These are phyloP conservation scores for Tetrapisispora fleetii DNA, from an alignment of 805 yeast species.

Conservation along the genomic window DNA sequence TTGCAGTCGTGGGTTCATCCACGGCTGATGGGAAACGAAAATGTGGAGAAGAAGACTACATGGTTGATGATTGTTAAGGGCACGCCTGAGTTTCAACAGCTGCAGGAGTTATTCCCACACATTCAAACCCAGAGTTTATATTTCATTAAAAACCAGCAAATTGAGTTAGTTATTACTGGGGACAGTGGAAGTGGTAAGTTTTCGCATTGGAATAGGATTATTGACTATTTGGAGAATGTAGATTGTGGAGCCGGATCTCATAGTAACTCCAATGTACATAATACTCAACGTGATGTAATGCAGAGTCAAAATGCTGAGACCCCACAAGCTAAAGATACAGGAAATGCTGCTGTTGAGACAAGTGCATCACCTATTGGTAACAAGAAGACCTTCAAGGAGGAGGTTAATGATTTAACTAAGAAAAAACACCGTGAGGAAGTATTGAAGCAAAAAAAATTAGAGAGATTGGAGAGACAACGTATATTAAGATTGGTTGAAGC, in stretches of 20 bases:
- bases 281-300: too few species aligned
- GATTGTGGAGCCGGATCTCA: background rate
- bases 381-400: slow-evolving; percentile 12
- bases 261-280: background rate
- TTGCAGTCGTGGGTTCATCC: slow-evolving; percentile 9
- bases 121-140: slow-evolving; percentile 46
- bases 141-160: slow-evolving; percentile 39
- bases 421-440: slow-evolving; percentile 27
- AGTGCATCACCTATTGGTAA: background rate
- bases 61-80: slow-evolving; percentile 34
- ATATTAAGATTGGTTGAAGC: slow-evolving; percentile 37
- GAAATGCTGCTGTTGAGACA: too few species aligned
- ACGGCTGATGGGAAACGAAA: slow-evolving; percentile 5
- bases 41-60: slow-evolving; percentile 16
- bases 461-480: slow-evolving; percentile 44
- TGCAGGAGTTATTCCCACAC: slow-evolving; percentile 47
- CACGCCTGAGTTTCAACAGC: slow-evolving; percentile 36
- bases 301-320: background rate
- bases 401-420: slow-evolving; percentile 20
- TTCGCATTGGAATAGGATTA: slow-evolving; percentile 4
- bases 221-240: slow-evolving; percentile 1
- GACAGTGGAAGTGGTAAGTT: slow-evolving; percentile 3
- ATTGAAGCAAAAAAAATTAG: slow-evolving; percentile 22
- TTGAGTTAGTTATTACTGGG: slow-evolving; percentile 13
- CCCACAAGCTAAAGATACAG: background rate